Evolutionary conservation across 2,329 filamentous ascomycete species (phyloP).

Genomic region (Pseudogymnoascus sp.): DNA sequence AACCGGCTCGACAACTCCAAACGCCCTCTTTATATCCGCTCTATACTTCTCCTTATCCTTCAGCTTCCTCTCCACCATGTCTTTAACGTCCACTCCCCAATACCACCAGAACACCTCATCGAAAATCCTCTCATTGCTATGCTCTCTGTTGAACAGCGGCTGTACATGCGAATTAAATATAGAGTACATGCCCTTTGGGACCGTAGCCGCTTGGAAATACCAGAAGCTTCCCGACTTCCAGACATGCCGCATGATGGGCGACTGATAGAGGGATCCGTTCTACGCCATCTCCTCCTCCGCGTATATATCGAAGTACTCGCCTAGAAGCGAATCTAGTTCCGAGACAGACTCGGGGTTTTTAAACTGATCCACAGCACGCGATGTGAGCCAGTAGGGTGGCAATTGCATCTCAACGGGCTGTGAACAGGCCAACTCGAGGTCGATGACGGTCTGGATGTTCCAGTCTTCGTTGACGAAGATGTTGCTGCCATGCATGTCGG

Average conservation of each 20-base stretch:
- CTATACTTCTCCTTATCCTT: constrained; percentile 12
- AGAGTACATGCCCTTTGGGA: constrained; percentile 18
- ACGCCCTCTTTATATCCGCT: constrained; percentile 7
- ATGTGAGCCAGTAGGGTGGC: constrained; percentile 26
- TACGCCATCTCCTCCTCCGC: constrained; percentile 12
- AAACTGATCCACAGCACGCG: constrained; percentile 9
- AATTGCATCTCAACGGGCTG: constrained; percentile 22
- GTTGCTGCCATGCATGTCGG: constrained; percentile 27
- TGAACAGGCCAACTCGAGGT: constrained; percentile 30
- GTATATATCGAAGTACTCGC: constrained; percentile 13
- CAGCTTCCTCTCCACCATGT: constrained; percentile 9
- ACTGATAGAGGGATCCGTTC: constrained; percentile 11
- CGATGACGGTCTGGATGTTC: constrained; percentile 27
- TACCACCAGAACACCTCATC: constrained; percentile 12
- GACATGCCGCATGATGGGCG: constrained; percentile 12
- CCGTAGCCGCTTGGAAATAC: constrained; percentile 17
- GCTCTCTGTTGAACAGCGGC: constrained; percentile 17
- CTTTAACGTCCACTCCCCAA: constrained; percentile 9
- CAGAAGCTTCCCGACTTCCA: constrained; percentile 17
- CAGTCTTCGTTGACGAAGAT: constrained; percentile 29
- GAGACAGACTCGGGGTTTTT: not conserved
- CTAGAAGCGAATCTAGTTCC: constrained; percentile 5
- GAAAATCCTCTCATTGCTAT: constrained; percentile 12
- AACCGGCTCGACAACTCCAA: not conserved
- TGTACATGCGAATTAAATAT: constrained; percentile 18